These are phyloP conservation scores for Alternaria arbusti DNA, from an alignment of 2,329 filamentous ascomycete species.

Conservation along the genomic window DNA sequence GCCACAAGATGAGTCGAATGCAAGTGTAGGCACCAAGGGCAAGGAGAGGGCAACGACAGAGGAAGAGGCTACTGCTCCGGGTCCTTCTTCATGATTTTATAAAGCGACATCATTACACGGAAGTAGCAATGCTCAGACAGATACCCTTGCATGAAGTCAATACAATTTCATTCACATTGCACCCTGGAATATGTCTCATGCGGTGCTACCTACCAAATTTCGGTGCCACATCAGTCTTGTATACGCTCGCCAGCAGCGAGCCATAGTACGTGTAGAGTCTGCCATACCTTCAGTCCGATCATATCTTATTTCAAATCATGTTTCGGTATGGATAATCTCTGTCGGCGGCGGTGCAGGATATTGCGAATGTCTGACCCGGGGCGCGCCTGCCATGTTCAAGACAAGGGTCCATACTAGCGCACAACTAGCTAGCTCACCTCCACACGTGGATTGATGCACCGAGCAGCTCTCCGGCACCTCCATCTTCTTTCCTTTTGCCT, in stretches of 20 bases:
- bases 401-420: constrained; percentile 8
- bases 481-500: background rate
- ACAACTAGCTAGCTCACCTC: background rate
- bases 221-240: background rate
- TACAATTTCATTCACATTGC: background rate
- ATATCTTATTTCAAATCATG: background rate
- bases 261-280: background rate
- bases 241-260: background rate
- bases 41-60: constrained; percentile 22
- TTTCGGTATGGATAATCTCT: background rate
- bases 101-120: background rate
- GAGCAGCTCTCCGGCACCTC: background rate
- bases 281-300: too few relatives aligned
- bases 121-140: background rate
- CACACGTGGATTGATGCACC: background rate
- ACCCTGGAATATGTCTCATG: background rate
- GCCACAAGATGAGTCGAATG: background rate
- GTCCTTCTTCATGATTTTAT: background rate
- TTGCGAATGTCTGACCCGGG: background rate
- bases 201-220: background rate
- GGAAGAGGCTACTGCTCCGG: background rate
- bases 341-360: background rate
- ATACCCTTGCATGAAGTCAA: background rate
- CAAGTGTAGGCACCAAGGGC: constrained; percentile 18
- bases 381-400: background rate